phyloP scores from a whole-genome alignment of 208 protist genomes.

The Trypanosoma mega region DNA sequence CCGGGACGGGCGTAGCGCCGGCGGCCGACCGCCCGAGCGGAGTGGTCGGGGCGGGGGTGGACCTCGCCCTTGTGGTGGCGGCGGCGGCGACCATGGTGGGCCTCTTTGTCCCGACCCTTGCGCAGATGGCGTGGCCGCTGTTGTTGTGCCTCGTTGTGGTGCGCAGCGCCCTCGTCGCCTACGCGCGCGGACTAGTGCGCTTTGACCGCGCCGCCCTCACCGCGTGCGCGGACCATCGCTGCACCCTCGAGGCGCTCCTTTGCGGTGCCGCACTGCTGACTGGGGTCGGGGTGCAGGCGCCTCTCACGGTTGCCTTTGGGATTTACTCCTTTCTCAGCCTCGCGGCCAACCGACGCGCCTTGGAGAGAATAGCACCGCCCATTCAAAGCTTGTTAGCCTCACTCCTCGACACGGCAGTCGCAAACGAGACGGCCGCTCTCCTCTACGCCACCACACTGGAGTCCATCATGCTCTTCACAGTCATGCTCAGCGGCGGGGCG shows the following conservation, averaged over 20 bases:
- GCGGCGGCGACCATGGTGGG: constrained; percentile 20
- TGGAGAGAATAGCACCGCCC: constrained; percentile 18
- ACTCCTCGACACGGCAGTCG: constrained; percentile 40
- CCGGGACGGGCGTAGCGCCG: no score
- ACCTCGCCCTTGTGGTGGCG: constrained; percentile 17
- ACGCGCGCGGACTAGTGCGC: constrained; percentile 38
- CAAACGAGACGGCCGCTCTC: constrained; percentile 29
- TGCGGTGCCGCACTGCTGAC: constrained; percentile 49
- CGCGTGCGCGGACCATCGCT: constrained; percentile 54
- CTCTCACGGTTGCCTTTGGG: constrained; percentile 40
- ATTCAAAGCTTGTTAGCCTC: constrained; percentile 31
- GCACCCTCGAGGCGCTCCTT: constrained; percentile 46
- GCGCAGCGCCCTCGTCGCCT: constrained; percentile 49
- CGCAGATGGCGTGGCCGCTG: constrained; percentile 33
- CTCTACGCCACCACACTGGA: constrained; percentile 60
- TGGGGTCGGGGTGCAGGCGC: constrained; percentile 36
- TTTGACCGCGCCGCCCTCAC: constrained; percentile 36
- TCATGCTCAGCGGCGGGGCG: constrained; percentile 64
- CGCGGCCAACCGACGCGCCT: constrained; percentile 1
- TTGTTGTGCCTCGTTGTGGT: constrained; percentile 39
- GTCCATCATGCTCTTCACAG: constrained; percentile 60
- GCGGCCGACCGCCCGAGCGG: no score
- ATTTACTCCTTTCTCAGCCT: constrained; percentile 51
- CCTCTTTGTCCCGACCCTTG: constrained; percentile 27
- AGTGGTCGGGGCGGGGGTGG: no score